Evolutionary conservation across 108 stramenopile genomes (phyloP), one percentile per base, ranked within the genome.

Genomic region (Pseudonitzschia multiseries): DNA sequence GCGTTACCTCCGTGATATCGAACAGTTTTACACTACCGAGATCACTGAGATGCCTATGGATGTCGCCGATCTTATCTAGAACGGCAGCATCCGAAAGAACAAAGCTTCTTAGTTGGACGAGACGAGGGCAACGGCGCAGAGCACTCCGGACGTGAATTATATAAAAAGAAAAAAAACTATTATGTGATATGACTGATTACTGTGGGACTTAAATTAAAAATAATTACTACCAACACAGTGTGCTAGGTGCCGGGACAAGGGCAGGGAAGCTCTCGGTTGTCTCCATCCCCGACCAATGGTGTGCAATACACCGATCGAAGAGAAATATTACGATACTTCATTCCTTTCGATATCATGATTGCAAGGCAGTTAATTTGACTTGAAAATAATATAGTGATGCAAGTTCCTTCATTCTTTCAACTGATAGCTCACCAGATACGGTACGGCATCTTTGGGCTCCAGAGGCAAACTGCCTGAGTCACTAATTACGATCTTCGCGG

Each of bases 1-100:
- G 64, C 92, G 95, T 84, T 98, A 98, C 85, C 86, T 99, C 52
- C 93, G 96, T 75, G 99, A 99, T 92, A 99, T 99, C 76, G 98
- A 99, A 87, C 84, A 90, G 81, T 99, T 99, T 92, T 99, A 99
- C 96, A 92, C 88, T 62, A 99, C 99, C 27, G 92, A 98, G 76
- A 97, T 99, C 66, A 91, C 88, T 65, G 99, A 99, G 87, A 99
- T 99, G 98, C 95, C 95, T 60, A 87, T 86, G 86, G 93, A 96
- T 70, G 93, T 96, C 57, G 92, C 90, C 33, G 93, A 96, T 80
- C 89, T 96, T 61, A 91, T 96, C 84, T 96, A 93, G 89, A 51
- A 36, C 68, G 48, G 52, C 21, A 10, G 8, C 13, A 18, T 48
- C 46, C 36, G 46, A 18, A 48, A 65, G 65, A 40, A 61, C 29